Base-by-base conservation (phyloP, 352 stramenopile genomes). In the Achlya hypogyna region DNA sequence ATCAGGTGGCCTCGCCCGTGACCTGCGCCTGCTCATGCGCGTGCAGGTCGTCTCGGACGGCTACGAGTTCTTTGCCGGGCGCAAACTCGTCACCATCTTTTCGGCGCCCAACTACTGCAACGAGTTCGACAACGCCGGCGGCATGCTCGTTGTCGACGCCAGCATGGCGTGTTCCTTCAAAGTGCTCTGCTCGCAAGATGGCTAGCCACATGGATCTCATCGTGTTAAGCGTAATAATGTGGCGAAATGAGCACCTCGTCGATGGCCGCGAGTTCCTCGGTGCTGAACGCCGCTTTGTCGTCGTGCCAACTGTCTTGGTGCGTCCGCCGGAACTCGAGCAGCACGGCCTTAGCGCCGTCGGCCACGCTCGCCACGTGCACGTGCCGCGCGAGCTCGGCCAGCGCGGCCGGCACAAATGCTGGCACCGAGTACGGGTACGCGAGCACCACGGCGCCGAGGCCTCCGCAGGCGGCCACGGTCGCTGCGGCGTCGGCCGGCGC, bases 71-170 rank as follows among this genome's bases (percentile, higher is more conserved):
- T 99, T 99, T 74, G 97, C 97, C 1, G 86, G 93, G 28, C 86
- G 97, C 56, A 97, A 98, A 74, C 87, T 99, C 34, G 97, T 99
- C 12, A 99, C 98, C 16, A 89, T 99, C 58, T 99, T 99, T 73
- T 99, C 96, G 22, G 98, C 98, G 8, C 98, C 98, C 14, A 99
- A 99, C 78, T 99, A 99, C 77, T 99, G 98, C 78, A 98, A 98
- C 63, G 97, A 99, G 82, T 99, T 99, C 75, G 97, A 99, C 77
- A 99, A 99, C 73, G 96, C 97, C n/a, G 97, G 96, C 29, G 83
- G 82, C 0, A 94, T 95, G 72, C 71, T 95, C 16, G 76, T 82
- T 31, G 82, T 93, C 5, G 82, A 91, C 72, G 81, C 89, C 62
- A 77, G 58, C 28, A 78, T 95, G 59, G 74, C 70, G 27, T 93